A percentile compares a stretch with the other conserved stretches of the same genome.
Evolutionary conservation across 768 basidiomycete species (phyloP).

Genomic region (Mycena capillaripes): DNA sequence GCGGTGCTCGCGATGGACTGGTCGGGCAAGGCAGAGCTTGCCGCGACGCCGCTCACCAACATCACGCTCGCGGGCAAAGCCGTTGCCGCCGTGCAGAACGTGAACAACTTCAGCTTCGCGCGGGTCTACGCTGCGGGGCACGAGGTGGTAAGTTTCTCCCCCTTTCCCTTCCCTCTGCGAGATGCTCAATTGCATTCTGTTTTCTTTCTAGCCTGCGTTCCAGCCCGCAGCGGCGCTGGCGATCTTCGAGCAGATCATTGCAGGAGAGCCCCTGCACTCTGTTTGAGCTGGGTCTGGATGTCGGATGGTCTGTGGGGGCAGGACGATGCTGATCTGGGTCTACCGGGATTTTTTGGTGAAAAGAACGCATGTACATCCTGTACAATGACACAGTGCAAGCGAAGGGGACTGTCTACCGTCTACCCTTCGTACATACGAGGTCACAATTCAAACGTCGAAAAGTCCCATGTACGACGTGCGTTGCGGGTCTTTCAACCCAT

Average conservation of each 20-base stretch:
- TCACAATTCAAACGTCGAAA: no score
- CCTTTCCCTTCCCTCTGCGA: background rate
- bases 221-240: conserved; percentile 69
- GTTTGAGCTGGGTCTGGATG: conserved; percentile 42
- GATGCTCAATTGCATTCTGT: background rate
- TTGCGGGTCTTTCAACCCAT: no score
- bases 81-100: conserved; percentile 72
- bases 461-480: no score
- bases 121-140: conserved; percentile 72
- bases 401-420: no score
- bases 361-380: no score
- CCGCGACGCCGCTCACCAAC: conserved; percentile 58
- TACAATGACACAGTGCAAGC: no score
- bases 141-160: conserved; percentile 60
- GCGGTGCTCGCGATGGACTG: conserved; percentile 60
- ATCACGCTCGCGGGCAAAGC: conserved; percentile 68
- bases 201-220: conserved; percentile 65
- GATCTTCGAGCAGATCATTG: conserved; percentile 70
- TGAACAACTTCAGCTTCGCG: conserved; percentile 78
- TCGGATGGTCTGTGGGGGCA: no score
- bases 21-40: conserved; percentile 55
- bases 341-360: no score
- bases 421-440: no score
- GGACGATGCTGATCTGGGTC: no score
- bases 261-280: conserved; percentile 67